phyloP scores from a whole-genome alignment of 2,329 filamentous ascomycete species.

The Paracorniculantispora psalliotae region DNA sequence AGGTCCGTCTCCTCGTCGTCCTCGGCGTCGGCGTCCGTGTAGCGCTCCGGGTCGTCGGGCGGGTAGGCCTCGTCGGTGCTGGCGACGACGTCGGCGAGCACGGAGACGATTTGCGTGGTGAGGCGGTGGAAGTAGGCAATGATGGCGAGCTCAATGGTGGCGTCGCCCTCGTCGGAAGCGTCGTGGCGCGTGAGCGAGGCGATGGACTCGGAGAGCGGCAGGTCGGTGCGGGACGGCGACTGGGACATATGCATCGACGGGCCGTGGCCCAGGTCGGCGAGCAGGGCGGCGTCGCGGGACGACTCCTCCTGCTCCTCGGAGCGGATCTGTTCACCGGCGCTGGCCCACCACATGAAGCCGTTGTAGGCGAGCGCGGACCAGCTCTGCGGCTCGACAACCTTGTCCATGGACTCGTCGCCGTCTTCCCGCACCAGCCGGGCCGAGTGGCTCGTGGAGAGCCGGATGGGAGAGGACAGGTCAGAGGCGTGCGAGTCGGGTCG shows the following conservation, averaged over 20 bases:
- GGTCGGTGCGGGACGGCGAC: conserved; percentile 26
- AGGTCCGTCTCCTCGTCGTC: conserved; percentile 33
- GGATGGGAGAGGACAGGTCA: conserved; percentile 21
- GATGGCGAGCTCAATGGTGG: conserved; percentile 60
- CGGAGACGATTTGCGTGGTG: conserved; percentile 60
- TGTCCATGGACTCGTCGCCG: conserved; percentile 46
- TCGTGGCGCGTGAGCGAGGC: conserved; percentile 37
- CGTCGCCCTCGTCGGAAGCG: conserved; percentile 32
- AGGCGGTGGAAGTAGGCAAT: conserved; percentile 79
- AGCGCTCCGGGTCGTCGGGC: conserved; percentile 20
- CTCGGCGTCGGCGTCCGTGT: conserved; percentile 23
- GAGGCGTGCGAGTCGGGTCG: conserved; percentile 26
- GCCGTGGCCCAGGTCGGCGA: conserved; percentile 45
- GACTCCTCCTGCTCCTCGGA: conserved; percentile 56
- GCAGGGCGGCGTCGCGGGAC: conserved; percentile 49
- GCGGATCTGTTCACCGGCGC: conserved; percentile 66
- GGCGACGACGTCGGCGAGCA: conserved; percentile 57
- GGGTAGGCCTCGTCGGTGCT: conserved; percentile 39
- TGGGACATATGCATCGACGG: conserved; percentile 24
- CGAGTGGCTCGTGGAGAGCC: conserved; percentile 25
- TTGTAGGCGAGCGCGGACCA: conserved; percentile 75
- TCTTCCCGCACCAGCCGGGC: conserved; percentile 29
- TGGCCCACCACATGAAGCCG: conserved; percentile 88
- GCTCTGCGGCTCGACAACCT: conserved; percentile 56
- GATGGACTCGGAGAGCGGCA: conserved; percentile 38